Conservation (phyloP, 371 early-diverging fungal species). For the Mortierella sp. region DNA sequence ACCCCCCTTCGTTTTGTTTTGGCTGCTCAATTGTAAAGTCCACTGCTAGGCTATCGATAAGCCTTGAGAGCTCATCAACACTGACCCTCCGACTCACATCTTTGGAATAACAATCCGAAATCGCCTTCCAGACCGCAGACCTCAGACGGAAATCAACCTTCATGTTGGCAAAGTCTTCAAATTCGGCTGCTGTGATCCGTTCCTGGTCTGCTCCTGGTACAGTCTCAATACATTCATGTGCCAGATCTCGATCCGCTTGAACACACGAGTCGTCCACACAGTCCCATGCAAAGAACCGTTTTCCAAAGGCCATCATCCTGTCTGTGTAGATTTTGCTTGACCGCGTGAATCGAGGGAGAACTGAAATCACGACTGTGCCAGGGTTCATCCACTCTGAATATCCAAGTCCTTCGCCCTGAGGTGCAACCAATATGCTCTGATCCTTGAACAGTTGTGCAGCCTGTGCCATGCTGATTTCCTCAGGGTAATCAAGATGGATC, state of each 20-base stretch:
- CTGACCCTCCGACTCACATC: slow-evolving; percentile 44
- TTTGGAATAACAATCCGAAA: slow-evolving; percentile 44
- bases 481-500: slow-evolving; percentile 44
- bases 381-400: slow-evolving; percentile 47
- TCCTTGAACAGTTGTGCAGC: slow-evolving; percentile 41
- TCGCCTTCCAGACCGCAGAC: slow-evolving; percentile 40
- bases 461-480: slow-evolving; percentile 34
- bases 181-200: slow-evolving; percentile 28
- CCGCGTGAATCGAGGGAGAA: slow-evolving; percentile 43
- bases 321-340: slow-evolving; percentile 52
- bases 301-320: slow-evolving; percentile 52
- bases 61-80: slow-evolving; percentile 32
- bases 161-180: slow-evolving; percentile 47
- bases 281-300: slow-evolving; percentile 52
- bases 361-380: slow-evolving; percentile 39
- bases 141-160: slow-evolving; percentile 37
- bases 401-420: slow-evolving; percentile 47
- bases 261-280: slow-evolving; percentile 45
- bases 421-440: slow-evolving; percentile 44
- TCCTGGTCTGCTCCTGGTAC: slow-evolving; percentile 21
- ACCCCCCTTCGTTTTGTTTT: not conserved
- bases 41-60: slow-evolving; percentile 39
- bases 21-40: slow-evolving; percentile 24
- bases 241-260: slow-evolving; percentile 42
- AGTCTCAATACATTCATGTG: slow-evolving; percentile 51